Percentiles rank a stretch among this genome's conserved stretches.
Evolutionary conservation across 352 stramenopile species (phyloP).

Genomic region (Pythium pectinolyticum): DNA sequence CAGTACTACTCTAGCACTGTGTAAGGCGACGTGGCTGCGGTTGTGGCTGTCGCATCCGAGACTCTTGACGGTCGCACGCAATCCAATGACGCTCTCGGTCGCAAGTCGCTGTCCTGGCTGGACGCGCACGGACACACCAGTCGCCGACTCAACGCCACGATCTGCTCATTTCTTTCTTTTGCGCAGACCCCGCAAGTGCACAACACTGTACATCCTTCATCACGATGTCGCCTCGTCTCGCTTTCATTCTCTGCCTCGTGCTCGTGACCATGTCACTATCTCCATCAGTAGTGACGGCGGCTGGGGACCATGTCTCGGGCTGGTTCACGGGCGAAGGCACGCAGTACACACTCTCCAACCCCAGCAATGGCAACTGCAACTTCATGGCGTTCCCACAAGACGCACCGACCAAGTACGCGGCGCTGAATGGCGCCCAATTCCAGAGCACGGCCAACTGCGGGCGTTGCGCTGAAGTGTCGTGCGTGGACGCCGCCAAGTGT

Average conservation of each 20-base stretch:
- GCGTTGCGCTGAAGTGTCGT: constrained; percentile 33
- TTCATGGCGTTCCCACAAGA: constrained; percentile 55
- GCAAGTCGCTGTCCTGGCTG: no score
- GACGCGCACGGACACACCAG: background rate
- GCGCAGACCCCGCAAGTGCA: background rate
- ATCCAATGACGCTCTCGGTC: no score
- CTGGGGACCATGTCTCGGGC: background rate
- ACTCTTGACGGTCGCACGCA: no score
- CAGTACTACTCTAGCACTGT: background rate
- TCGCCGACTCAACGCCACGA: constrained; percentile 1
- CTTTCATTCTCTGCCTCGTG: background rate
- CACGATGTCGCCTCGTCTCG: background rate
- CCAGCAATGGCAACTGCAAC: constrained; percentile 46
- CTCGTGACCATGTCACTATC: background rate
- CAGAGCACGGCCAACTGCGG: constrained; percentile 51
- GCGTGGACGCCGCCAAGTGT: constrained; percentile 47
- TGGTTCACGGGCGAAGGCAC: constrained; percentile 30
- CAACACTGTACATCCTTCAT: background rate
- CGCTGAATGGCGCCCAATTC: constrained; percentile 67
- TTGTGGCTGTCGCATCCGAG: background rate
- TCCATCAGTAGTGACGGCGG: background rate
- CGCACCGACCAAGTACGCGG: constrained; percentile 56
- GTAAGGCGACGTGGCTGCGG: background rate
- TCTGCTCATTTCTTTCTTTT: constrained; percentile 11
- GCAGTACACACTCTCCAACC: constrained; percentile 30